Conservation (phyloP, 2,329 filamentous ascomycete genomes). For the Nothophaeocryptopus gaeumannii region DNA sequence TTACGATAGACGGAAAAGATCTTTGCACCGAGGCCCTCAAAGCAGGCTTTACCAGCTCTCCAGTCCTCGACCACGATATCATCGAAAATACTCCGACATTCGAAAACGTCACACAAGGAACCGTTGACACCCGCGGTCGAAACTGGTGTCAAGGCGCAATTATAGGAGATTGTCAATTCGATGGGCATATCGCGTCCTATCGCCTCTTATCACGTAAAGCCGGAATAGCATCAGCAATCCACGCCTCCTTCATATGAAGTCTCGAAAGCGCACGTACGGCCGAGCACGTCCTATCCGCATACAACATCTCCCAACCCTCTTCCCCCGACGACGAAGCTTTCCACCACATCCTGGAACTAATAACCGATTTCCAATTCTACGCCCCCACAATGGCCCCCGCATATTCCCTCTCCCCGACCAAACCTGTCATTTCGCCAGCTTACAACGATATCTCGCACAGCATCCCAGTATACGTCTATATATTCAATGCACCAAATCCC, state of each 20-base stretch:
- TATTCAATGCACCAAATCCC: constrained; percentile 50
- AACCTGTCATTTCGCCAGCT: too few species aligned
- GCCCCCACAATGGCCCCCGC: constrained; percentile 45
- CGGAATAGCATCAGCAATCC: constrained; percentile 38
- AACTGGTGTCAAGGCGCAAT: constrained; percentile 49
- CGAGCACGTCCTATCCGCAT: constrained; percentile 36
- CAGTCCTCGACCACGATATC: constrained; percentile 46
- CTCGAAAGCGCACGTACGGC: constrained; percentile 28
- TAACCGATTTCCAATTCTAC: constrained; percentile 48
- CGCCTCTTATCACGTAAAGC: constrained; percentile 20
- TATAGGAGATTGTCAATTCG: constrained; percentile 49
- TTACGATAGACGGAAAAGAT: constrained; percentile 41
- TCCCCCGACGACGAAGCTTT: constrained; percentile 46
- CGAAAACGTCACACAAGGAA: constrained; percentile 22
- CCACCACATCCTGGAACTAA: constrained; percentile 42
- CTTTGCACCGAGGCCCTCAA: constrained; percentile 41
- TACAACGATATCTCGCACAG: neutral
- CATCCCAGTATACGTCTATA: constrained; percentile 38
- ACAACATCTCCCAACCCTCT: constrained; percentile 39
- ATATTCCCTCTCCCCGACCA: constrained; percentile 8
- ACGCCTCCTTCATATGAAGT: constrained; percentile 34
- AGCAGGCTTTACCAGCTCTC: constrained; percentile 34
- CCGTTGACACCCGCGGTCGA: constrained; percentile 40
- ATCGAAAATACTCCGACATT: constrained; percentile 26
- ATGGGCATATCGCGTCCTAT: constrained; percentile 33